phyloP scores from a whole-genome alignment of 805 yeast genomes.

The Starmera amethionina region DNA sequence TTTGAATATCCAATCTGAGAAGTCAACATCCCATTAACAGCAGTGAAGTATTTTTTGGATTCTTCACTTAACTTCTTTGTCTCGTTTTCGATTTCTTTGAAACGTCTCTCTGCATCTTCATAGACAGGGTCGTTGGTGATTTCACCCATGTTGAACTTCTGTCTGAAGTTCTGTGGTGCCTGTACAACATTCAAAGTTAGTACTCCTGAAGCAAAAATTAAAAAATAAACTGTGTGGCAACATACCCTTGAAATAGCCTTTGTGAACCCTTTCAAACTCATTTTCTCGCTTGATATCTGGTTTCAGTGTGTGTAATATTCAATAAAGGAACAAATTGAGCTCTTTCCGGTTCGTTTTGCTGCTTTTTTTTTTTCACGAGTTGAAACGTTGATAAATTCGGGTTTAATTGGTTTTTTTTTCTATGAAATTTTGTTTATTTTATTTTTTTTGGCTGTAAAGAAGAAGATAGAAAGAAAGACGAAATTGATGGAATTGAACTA shows the following conservation, averaged over 20 bases:
- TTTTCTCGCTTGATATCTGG: slow-evolving; percentile 15
- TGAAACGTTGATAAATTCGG: too few species aligned
- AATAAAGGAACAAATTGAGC: too few species aligned
- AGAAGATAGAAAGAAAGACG: too few species aligned
- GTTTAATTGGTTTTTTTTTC: too few species aligned
- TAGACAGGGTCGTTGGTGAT: slow-evolving; percentile 79
- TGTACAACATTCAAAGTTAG: slow-evolving; percentile 4
- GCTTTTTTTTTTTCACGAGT: too few species aligned
- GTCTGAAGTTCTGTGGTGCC: slow-evolving; percentile 89
- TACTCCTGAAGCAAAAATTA: background rate
- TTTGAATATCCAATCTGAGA: slow-evolving; percentile 94
- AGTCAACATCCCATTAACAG: slow-evolving; percentile 88
- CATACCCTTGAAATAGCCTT: slow-evolving; percentile 53
- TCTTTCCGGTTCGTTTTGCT: too few species aligned
- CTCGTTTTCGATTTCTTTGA: slow-evolving; percentile 82
- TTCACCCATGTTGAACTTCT: slow-evolving; percentile 83
- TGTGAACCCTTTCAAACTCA: slow-evolving; percentile 81
- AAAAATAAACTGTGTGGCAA: background rate
- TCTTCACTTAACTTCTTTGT: slow-evolving; percentile 86
- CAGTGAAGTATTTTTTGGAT: slow-evolving; percentile 79
- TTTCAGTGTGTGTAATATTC: background rate
- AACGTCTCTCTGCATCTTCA: slow-evolving; percentile 91
- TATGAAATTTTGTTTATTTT: too few species aligned
- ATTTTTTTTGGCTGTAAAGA: too few species aligned
- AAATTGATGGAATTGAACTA: too few species aligned